Conservation (phyloP, 768 basidiomycete species). For the Psilocybe tampanensis region DNA sequence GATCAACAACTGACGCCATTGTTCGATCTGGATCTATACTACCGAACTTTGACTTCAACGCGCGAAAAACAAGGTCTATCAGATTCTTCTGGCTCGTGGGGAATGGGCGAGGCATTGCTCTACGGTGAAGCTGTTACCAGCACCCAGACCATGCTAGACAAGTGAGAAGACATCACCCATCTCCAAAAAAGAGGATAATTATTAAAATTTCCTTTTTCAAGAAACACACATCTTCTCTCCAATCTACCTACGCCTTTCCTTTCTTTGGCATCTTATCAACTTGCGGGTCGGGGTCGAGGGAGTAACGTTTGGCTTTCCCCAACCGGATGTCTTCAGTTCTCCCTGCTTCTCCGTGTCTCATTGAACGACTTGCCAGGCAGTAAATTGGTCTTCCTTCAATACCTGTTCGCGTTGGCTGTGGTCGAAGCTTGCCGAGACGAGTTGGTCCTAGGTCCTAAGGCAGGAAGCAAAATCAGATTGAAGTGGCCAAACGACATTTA, state of each 20-base stretch:
- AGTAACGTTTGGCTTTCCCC: constrained; percentile 93
- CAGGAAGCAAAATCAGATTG: constrained; percentile 63
- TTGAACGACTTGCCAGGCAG: constrained; percentile 44
- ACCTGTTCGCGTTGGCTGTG: constrained; percentile 89
- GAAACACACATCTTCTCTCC: constrained; percentile 75
- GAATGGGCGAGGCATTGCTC: constrained; percentile 75
- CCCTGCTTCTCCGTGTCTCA: constrained; percentile 66
- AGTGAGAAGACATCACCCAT: constrained; percentile 50
- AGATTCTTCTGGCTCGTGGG: constrained; percentile 38
- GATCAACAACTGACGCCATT: constrained; percentile 60
- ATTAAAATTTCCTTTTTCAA: constrained; percentile 28
- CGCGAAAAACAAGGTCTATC: constrained; percentile 26
- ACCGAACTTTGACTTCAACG: constrained; percentile 46
- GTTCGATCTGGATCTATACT: constrained; percentile 71
- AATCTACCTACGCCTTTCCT: constrained; percentile 74
- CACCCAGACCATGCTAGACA: constrained; percentile 94
- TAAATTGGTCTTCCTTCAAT: constrained; percentile 91
- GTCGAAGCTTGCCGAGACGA: constrained; percentile 76
- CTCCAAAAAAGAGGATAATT: not conserved
- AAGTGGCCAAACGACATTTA: constrained; percentile 99
- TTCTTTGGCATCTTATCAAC: constrained; percentile 85
- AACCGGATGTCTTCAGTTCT: constrained; percentile 84
- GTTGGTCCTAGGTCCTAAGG: constrained; percentile 48
- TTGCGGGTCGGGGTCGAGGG: constrained; percentile 87
- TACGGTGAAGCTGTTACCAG: constrained; percentile 92